Evolutionary conservation across 306 rosid species (phyloP).

Genomic region (Senna tora): DNA sequence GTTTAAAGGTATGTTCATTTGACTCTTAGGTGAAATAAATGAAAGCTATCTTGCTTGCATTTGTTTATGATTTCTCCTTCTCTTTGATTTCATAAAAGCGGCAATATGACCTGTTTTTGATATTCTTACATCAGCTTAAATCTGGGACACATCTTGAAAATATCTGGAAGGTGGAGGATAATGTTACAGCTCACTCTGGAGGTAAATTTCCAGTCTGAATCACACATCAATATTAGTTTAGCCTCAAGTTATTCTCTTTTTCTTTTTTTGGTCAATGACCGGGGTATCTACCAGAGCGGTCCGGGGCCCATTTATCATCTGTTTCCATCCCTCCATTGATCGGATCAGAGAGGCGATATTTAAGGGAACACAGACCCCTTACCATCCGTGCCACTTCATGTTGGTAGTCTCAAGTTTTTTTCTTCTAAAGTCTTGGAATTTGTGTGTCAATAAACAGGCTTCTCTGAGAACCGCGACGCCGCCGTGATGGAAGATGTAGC

Average conservation of each 20-base stretch:
- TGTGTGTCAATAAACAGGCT: slow-evolving; percentile 45
- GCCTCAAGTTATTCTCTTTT: slow-evolving; percentile 10
- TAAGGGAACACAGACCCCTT: too few relatives aligned
- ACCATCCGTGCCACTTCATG: too few relatives aligned
- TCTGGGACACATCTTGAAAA: slow-evolving; percentile 55
- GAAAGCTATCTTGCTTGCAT: slow-evolving; percentile 22
- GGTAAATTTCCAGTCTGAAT: slow-evolving; percentile 46
- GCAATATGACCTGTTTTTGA: slow-evolving; percentile 49
- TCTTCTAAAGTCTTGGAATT: slow-evolving; percentile 34
- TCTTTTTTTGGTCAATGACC: too few relatives aligned
- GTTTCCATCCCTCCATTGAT: too few relatives aligned
- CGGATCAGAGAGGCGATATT: too few relatives aligned
- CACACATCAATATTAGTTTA: neutral
- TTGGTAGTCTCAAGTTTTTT: too few relatives aligned
- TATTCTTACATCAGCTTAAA: slow-evolving; percentile 65
- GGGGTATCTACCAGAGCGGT: too few relatives aligned
- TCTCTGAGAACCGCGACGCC: slow-evolving; percentile 36
- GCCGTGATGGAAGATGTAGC: slow-evolving; percentile 36
- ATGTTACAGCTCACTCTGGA: slow-evolving; percentile 30
- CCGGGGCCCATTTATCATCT: too few relatives aligned
- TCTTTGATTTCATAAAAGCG: slow-evolving; percentile 27
- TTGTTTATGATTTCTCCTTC: slow-evolving; percentile 4
- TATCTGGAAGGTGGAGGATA: slow-evolving; percentile 54
- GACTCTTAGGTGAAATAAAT: slow-evolving; percentile 25
- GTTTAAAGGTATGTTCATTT: slow-evolving; percentile 61